phyloP scores from a whole-genome alignment of 2,329 filamentous ascomycete genomes.

The Neurospora sp. region DNA sequence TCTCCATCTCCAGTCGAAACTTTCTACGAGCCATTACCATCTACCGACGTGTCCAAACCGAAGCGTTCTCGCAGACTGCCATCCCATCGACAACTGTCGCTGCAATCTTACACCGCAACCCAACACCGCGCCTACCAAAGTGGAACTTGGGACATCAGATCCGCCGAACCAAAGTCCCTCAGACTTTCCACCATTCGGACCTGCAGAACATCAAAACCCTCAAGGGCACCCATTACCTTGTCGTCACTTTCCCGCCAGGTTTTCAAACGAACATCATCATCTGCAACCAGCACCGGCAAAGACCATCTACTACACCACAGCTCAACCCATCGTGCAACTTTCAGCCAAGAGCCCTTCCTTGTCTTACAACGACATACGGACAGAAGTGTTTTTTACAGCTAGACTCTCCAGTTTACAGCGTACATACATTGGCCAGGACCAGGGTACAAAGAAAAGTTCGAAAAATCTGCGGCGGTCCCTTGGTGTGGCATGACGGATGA shows the following conservation, averaged over 20 bases:
- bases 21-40: background rate
- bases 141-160: background rate
- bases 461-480: constrained; percentile 1
- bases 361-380: background rate
- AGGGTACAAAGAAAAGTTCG: background rate
- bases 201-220: background rate
- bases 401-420: background rate
- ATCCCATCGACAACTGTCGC: background rate
- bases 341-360: background rate
- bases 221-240: background rate
- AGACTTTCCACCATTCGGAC: background rate
- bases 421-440: background rate
- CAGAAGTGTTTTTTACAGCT: background rate
- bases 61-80: background rate
- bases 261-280: background rate
- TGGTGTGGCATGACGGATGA: constrained; percentile 8
- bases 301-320: background rate
- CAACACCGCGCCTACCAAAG: background rate
- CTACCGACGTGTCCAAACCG: background rate
- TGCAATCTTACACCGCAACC: background rate
- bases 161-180: background rate
- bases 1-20: background rate
- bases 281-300: background rate
- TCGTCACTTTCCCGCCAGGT: background rate
- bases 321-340: background rate